Evolutionary conservation across 1,284 basidiomycete species (phyloP).

Genomic region (Ustilago crameri): DNA sequence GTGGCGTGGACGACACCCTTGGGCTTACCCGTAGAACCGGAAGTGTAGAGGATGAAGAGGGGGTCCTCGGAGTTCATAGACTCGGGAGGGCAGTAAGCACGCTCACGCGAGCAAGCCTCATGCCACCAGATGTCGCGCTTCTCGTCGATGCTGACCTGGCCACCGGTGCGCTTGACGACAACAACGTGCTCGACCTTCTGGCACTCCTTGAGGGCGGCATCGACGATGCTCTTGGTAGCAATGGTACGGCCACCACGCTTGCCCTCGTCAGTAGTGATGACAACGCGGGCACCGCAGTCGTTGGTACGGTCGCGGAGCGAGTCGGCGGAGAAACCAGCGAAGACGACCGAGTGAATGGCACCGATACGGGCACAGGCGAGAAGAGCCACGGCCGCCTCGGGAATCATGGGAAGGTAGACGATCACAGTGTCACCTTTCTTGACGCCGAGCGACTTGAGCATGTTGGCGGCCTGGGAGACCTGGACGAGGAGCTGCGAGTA

Average conservation of each 20-base stretch:
- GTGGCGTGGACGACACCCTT: conserved; percentile 97
- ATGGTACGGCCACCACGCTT: conserved; percentile 92
- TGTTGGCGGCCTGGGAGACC: conserved; percentile 89
- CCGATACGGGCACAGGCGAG: conserved; percentile 97
- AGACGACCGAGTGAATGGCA: conserved; percentile 97
- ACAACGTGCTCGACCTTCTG: conserved; percentile 89
- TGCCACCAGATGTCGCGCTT: conserved; percentile 97
- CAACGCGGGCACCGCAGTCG: conserved; percentile 87
- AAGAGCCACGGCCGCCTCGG: conserved; percentile 88
- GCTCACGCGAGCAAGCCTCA: conserved; percentile 84
- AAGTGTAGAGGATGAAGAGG: conserved; percentile 94
- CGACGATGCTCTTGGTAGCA: conserved; percentile 92
- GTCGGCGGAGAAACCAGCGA: conserved; percentile 98
- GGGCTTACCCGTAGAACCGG: conserved; percentile 93
- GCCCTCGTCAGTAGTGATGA: conserved; percentile 97
- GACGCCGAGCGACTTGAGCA: conserved; percentile 87
- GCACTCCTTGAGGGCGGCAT: conserved; percentile 87
- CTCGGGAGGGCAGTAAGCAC: conserved; percentile 89
- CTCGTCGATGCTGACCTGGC: conserved; percentile 79
- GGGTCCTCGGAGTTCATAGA: conserved; percentile 91
- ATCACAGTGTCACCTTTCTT: conserved; percentile 86
- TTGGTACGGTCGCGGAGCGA: conserved; percentile 90
- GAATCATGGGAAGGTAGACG: conserved; percentile 74
- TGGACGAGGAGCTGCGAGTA: conserved; percentile 82
- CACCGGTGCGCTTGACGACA: conserved; percentile 89